Percentiles rank a stretch among this genome's conserved stretches.
Evolutionary conservation across 2,329 filamentous ascomycete species (phyloP).

Genomic region (Cercospora janseana): DNA sequence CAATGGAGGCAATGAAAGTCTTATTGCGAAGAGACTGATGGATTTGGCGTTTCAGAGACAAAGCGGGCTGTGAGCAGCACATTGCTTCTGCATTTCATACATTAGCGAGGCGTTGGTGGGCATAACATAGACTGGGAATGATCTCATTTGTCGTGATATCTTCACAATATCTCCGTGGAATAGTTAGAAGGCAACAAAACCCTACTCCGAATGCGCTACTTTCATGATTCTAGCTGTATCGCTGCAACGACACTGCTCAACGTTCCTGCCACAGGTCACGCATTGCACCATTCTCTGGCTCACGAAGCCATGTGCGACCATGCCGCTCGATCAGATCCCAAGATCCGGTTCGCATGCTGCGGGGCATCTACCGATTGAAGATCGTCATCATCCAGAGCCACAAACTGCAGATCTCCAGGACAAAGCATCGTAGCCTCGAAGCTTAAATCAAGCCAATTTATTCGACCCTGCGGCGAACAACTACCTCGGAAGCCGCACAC

Average conservation of each 20-base stretch:
- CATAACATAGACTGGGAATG: neutral
- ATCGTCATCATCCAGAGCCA: conserved; percentile 9
- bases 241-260: too few relatives aligned
- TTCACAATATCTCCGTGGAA: too few relatives aligned
- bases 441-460: neutral
- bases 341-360: neutral
- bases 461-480: too few relatives aligned
- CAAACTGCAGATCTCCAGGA: conserved; percentile 2
- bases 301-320: neutral
- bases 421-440: conserved; percentile 7
- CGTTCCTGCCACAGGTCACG: too few relatives aligned
- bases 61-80: conserved; percentile 1
- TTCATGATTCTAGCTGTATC: too few relatives aligned
- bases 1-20: conserved; percentile 54
- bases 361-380: too few relatives aligned
- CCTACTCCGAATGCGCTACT: too few relatives aligned
- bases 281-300: neutral
- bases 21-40: conserved; percentile 68
- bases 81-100: conserved; percentile 2
- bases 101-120: conserved; percentile 9
- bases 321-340: conserved; percentile 1
- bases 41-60: conserved; percentile 49
- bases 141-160: neutral
- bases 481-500: too few relatives aligned
- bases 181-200: too few relatives aligned